phyloP scores from a whole-genome alignment of 768 basidiomycete genomes.

The Suillus discolor region DNA sequence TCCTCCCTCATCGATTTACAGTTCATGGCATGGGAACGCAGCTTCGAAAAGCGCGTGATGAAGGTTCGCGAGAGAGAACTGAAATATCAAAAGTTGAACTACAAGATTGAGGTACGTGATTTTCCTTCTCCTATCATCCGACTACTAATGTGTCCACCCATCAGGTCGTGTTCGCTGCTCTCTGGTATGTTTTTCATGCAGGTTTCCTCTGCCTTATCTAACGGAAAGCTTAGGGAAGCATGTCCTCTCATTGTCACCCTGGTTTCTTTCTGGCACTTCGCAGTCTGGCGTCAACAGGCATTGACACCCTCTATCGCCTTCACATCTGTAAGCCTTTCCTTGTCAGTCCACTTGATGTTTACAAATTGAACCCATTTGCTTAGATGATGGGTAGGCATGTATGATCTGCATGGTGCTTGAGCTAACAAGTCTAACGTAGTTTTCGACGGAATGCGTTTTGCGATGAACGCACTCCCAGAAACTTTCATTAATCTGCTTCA shows the following conservation, averaged over 20 bases:
- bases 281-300: conserved; percentile 66
- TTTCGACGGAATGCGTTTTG: conserved; percentile 87
- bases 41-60: conserved; percentile 76
- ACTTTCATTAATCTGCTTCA: conserved; percentile 91
- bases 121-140: not conserved
- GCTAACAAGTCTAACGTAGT: conserved; percentile 43
- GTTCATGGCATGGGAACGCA: conserved; percentile 97
- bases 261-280: conserved; percentile 69
- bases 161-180: conserved; percentile 24
- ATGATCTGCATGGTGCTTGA: not conserved
- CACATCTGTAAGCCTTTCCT: conserved; percentile 51
- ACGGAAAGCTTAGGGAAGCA: conserved; percentile 34
- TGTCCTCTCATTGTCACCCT: conserved; percentile 62
- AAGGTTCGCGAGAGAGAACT: conserved; percentile 80
- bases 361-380: conserved; percentile 1
- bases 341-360: not conserved
- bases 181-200: not conserved
- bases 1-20: conserved; percentile 22
- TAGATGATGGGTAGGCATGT: conserved; percentile 44
- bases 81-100: conserved; percentile 83
- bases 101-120: conserved; percentile 70
- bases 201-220: not conserved
- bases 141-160: conserved; percentile 6
- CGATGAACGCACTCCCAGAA: conserved; percentile 85
- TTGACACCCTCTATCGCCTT: conserved; percentile 88